These are phyloP conservation scores for Torulaspora microellipsoides DNA, from an alignment of 805 yeast species.

Conservation along the genomic window DNA sequence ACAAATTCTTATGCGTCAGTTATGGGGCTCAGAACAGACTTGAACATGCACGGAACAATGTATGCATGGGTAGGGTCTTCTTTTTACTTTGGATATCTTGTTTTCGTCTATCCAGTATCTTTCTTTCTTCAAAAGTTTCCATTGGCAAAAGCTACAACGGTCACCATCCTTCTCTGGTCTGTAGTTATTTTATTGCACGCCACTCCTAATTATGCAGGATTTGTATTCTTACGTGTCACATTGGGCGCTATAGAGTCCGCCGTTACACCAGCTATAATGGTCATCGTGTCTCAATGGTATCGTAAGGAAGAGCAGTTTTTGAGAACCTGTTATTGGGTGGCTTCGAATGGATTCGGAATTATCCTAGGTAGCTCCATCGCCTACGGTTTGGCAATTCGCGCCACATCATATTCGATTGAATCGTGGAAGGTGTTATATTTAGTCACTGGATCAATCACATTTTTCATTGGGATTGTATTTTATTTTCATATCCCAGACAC, in stretches of 20 bases:
- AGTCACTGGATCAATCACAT: conserved; percentile 49
- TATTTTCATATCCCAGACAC: conserved; percentile 43
- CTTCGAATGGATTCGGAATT: conserved; percentile 41
- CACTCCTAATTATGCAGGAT: neutral
- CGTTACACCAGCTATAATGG: conserved; percentile 43
- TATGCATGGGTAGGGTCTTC: conserved; percentile 44
- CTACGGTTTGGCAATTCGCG: conserved; percentile 39
- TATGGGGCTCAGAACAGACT: conserved; percentile 36
- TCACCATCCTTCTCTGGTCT: neutral
- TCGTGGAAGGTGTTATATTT: conserved; percentile 53
- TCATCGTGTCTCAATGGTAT: conserved; percentile 48
- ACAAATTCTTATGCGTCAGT: conserved; percentile 39
- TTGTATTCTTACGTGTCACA: conserved; percentile 30
- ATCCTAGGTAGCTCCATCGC: conserved; percentile 46
- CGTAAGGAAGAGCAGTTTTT: conserved; percentile 34
- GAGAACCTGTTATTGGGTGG: conserved; percentile 42
- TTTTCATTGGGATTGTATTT: conserved; percentile 40
- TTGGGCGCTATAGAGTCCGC: conserved; percentile 42
- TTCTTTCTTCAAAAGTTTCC: conserved; percentile 42
- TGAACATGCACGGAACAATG: conserved; percentile 36
- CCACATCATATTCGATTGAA: conserved; percentile 30
- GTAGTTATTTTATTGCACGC: neutral
- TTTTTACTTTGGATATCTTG: no score
- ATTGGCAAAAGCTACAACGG: conserved; percentile 35
- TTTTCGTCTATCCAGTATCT: no score